Evolutionary conservation across 139 green algal genomes (phyloP), one percentile per base, ranked within the genome.

Genomic region (Prasinococcaceae sp.): DNA sequence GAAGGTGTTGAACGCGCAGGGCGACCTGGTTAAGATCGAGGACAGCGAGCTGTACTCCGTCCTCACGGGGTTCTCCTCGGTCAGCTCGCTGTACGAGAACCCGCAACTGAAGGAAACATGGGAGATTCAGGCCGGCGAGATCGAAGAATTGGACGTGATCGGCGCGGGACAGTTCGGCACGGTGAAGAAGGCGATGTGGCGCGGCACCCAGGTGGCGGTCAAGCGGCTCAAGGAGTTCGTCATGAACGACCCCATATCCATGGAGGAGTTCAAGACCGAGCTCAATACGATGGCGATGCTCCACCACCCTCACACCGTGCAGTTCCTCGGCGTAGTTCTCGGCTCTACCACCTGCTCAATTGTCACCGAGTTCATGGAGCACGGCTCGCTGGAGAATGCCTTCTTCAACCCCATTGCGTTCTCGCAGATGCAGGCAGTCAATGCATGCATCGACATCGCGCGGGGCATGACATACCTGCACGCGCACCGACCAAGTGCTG

Each of bases 261-360:
- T 49, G 30, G 44, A 47, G 30, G 66, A 76, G 45, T 79, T 79
- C 50, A 10, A 38, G 1, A 40, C 57, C 1, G 71, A 79, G 55
- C 50, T 79, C 9, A 50, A 49, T 14, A 32, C 78, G 38, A 60
- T 79, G 54, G 40, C n/a, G 8, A 74, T 64, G 42, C 46, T 79
- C 24, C 50, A 60, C 1, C 70, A 79, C 41, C 70, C 70, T 6
- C 62, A 79, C 51, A 66, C 78, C 17, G 68, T 79, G 20, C 71
- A 79, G 61, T 79, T 78, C 38, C 39, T 79, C n/a, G 63, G 67
- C 3, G 55, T 28, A 2, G 1, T 56, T 46, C 40, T 6, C 10
- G 40, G 6, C 10, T 38, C 8, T 38, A 8, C 32, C 19, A 47
- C 40, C 40, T 14, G 40, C 19, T 47, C n/a, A 47, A 47, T 47